Evolutionary conservation across 2,329 filamentous ascomycete genomes (phyloP), one percentile per base, ranked within the genome.

Genomic region (Clarireedia sp.): DNA sequence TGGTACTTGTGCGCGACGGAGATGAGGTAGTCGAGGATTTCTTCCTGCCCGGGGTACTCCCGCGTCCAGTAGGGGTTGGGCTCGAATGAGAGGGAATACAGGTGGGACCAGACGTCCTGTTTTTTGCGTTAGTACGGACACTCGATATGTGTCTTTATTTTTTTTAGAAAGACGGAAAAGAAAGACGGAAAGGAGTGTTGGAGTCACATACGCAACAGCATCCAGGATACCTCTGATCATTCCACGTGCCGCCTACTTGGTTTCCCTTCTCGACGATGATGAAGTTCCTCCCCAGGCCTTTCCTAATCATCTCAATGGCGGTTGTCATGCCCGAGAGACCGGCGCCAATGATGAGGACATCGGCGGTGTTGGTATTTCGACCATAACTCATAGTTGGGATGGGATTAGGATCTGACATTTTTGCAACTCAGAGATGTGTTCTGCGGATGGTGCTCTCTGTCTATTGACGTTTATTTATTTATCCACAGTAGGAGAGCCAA

Each of bases 81-180:
- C 40, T 79, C 80, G 60, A 83, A 84, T 7, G 77, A 81, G 64
- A 75, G 81, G 43, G 74, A 78, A 68, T 83, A 83, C 1, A 45
- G 12, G 47, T 75, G 70, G 38, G 74, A 77, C 73, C 74, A 78
- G 10, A 82, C 78, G 17, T 68, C 59, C 54, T 60, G 38, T 24
- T 41, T 10, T 9, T 29, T 29, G 26, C 2, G 26, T 33, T 33
- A 33, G 12, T 2, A 33, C 29, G 10, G 12, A n/a, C 49, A 8
- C 12, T 45, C 14, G 10, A 19, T 52, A 12, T n/a, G 40, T 12
- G 7, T 38, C 29, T 33, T 33, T 0, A 33, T 3, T 33, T 33
- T 33, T 33, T 26, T 7, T 26, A 2, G 2, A n/a, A n/a, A n/a
- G n/a, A n/a, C n/a, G n/a, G n/a, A n/a, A n/a, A 1, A 5, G 10